A percentile compares a stretch with the other conserved stretches of the same genome.
These are phyloP conservation scores for Kregervanrija delftensis DNA, from an alignment of 805 yeast species.

Conservation along the genomic window DNA sequence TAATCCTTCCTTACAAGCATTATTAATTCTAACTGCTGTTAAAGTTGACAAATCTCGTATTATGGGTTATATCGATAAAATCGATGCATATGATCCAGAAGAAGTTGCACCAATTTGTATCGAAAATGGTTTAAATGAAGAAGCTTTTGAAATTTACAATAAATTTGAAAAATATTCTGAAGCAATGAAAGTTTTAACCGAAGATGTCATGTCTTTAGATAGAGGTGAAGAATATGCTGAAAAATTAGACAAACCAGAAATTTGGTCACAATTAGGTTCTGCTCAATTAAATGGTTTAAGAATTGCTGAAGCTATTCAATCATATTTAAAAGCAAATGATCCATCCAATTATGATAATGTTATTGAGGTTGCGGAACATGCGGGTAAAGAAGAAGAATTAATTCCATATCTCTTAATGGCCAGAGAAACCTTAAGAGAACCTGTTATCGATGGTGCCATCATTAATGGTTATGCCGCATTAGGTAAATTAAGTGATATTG, in stretches of 20 bases:
- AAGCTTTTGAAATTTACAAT: slow-evolving; percentile 88
- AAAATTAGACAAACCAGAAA: slow-evolving; percentile 73
- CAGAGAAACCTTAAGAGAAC: slow-evolving; percentile 84
- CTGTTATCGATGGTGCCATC: slow-evolving; percentile 86
- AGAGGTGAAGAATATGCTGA: slow-evolving; percentile 93
- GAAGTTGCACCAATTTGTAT: slow-evolving; percentile 92
- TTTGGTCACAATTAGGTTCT: slow-evolving; percentile 93
- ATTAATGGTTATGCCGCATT: slow-evolving; percentile 80
- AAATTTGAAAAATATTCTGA: slow-evolving; percentile 69
- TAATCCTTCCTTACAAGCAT: slow-evolving; percentile 90
- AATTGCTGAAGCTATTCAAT: slow-evolving; percentile 83
- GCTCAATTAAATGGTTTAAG: slow-evolving; percentile 94
- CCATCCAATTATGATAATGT: slow-evolving; percentile 86
- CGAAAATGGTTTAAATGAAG: slow-evolving; percentile 84
- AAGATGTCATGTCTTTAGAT: slow-evolving; percentile 88
- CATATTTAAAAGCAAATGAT: slow-evolving; percentile 88
- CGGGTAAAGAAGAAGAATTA: slow-evolving; percentile 93
- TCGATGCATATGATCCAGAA: slow-evolving; percentile 84
- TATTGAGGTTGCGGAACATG: slow-evolving; percentile 90
- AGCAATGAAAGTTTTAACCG: slow-evolving; percentile 88
- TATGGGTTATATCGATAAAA: slow-evolving; percentile 72
- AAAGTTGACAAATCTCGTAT: slow-evolving; percentile 91
- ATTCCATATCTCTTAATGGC: slow-evolving; percentile 86
- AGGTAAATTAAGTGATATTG: slow-evolving; percentile 72
- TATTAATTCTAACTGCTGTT: slow-evolving; percentile 88